Evolutionary conservation across 2,329 filamentous ascomycete genomes (phyloP).

Genomic region (Juglanconis juglandina): DNA sequence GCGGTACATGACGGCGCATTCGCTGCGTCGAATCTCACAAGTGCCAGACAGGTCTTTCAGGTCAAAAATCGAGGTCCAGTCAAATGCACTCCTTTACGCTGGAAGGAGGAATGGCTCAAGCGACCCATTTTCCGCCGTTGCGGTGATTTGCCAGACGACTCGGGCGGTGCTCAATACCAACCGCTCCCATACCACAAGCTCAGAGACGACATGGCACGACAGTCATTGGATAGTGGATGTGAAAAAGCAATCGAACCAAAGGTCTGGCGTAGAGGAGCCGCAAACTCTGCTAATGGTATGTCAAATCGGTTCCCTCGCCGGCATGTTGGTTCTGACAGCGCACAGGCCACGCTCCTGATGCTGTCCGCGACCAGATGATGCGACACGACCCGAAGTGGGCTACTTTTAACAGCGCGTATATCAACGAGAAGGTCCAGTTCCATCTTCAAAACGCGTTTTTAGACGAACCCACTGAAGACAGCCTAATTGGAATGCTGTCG

Average conservation of each 20-base stretch:
- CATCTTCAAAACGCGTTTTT: conserved; percentile 29
- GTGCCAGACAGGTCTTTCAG: conserved; percentile 16
- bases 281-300: conserved; percentile 23
- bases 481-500: conserved; percentile 21
- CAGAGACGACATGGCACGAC: conserved; percentile 23
- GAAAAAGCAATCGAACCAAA: background rate
- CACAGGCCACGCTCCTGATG: conserved; percentile 24
- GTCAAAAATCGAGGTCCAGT: conserved; percentile 12
- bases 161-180: conserved; percentile 18
- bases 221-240: conserved; percentile 23
- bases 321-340: conserved; percentile 6
- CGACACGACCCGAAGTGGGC: conserved; percentile 24
- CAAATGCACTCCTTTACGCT: conserved; percentile 21
- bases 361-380: conserved; percentile 27
- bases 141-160: background rate
- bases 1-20: conserved; percentile 25
- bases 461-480: conserved; percentile 21
- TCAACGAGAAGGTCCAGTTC: conserved; percentile 27
- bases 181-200: conserved; percentile 25
- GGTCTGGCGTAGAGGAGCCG: conserved; percentile 4
- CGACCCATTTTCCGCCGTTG: conserved; percentile 22
- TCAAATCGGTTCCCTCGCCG: background rate
- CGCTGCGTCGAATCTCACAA: conserved; percentile 22
- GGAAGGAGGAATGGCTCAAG: conserved; percentile 25
- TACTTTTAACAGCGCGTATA: conserved; percentile 26